phyloP scores from a whole-genome alignment of 306 rosid genomes.

The Acacia acuminata region DNA sequence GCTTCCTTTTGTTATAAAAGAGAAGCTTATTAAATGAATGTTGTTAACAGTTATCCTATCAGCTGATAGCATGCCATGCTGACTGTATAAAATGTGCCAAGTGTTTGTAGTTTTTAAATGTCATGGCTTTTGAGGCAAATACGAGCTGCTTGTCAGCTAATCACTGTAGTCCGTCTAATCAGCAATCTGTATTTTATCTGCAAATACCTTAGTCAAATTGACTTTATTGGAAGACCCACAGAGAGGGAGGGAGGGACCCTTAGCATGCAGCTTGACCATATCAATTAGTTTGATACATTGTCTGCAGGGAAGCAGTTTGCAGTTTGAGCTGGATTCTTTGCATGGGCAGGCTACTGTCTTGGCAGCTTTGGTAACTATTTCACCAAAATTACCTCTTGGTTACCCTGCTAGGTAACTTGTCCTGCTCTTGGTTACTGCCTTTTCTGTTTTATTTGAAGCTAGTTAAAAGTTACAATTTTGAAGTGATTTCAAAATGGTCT shows the following conservation, averaged over 20 bases:
- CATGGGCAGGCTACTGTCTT: constrained; percentile 93
- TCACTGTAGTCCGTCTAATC: neutral
- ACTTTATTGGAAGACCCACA: neutral
- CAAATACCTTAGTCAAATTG: neutral
- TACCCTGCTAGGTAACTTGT: constrained; percentile 80
- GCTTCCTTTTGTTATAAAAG: neutral
- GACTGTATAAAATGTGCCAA: neutral
- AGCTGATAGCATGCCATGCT: neutral
- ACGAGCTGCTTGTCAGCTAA: neutral
- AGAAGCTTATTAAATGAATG: neutral
- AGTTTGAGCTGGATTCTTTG: constrained; percentile 80
- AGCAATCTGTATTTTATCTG: neutral
- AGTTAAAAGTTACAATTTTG: neutral
- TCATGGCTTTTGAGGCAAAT: neutral
- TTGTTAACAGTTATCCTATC: neutral
- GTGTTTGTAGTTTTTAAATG: neutral
- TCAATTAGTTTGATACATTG: constrained; percentile 30
- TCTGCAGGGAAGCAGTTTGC: constrained; percentile 78
- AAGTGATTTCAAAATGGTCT: constrained; percentile 24
- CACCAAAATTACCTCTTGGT: constrained; percentile 93
- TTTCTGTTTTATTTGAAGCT: constrained; percentile 2
- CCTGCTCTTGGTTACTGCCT: neutral
- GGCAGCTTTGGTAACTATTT: constrained; percentile 88
- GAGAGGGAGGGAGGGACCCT: neutral
- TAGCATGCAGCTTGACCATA: constrained; percentile 1